These are phyloP conservation scores for Aspergillus awamori DNA, from an alignment of 2,329 filamentous ascomycete genomes.

Conservation along the genomic window DNA sequence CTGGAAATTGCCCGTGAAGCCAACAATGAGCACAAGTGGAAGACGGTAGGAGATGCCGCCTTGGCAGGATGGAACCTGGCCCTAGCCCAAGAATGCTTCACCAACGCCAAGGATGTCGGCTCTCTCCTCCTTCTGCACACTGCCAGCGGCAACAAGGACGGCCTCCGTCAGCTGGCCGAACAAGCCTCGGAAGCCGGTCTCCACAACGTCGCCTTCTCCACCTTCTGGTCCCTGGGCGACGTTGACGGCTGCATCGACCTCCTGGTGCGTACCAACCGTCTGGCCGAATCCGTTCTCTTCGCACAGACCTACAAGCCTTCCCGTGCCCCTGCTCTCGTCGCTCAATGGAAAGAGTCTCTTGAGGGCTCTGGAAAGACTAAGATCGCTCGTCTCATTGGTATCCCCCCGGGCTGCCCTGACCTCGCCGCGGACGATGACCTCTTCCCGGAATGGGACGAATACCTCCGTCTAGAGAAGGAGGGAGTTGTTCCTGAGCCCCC, in stretches of 20 bases:
- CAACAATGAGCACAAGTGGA: constrained; percentile 96
- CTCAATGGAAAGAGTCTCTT: constrained; percentile 78
- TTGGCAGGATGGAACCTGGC: constrained; percentile 82
- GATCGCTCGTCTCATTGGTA: constrained; percentile 78
- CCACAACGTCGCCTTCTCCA: constrained; percentile 92
- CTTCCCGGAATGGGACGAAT: constrained; percentile 96
- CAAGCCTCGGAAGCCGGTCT: constrained; percentile 76
- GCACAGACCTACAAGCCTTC: constrained; percentile 95
- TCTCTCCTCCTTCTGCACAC: constrained; percentile 87
- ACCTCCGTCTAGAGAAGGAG: constrained; percentile 76
- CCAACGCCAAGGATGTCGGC: constrained; percentile 84
- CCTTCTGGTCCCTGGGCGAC: constrained; percentile 84
- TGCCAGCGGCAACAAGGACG: constrained; percentile 76
- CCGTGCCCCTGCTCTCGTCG: constrained; percentile 66
- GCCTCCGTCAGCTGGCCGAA: constrained; percentile 70
- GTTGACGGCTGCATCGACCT: constrained; percentile 79
- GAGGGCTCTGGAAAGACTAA: constrained; percentile 85
- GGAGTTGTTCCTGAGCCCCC: constrained; percentile 53
- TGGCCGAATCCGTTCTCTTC: constrained; percentile 86
- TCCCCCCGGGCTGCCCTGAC: constrained; percentile 72
- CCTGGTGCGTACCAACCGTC: constrained; percentile 74
- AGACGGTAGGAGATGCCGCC: constrained; percentile 91
- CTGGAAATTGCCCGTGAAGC: constrained; percentile 80
- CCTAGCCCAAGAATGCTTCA: constrained; percentile 91
- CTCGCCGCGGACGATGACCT: constrained; percentile 68